Conservation (phyloP, 192 early-diverging fungal genomes). For the Backusella psychrophila region DNA sequence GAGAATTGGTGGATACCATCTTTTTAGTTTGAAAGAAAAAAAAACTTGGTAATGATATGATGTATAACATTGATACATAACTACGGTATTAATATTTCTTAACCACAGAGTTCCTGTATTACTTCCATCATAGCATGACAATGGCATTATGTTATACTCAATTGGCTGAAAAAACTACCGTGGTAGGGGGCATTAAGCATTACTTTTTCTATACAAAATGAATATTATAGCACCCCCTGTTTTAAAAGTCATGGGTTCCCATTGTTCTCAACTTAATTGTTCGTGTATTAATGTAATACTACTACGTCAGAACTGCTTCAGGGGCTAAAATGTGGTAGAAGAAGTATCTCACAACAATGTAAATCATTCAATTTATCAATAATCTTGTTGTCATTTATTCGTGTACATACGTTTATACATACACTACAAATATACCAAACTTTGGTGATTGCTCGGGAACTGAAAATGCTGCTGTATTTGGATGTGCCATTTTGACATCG, state of each 20-base stretch:
- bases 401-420: conserved; percentile 68
- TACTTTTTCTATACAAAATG: not conserved
- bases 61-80: not conserved
- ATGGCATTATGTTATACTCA: conserved; percentile 81
- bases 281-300: conserved; percentile 91
- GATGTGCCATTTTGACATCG: conserved; percentile 68
- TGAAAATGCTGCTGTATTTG: conserved; percentile 72
- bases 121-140: conserved; percentile 89
- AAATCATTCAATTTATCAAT: conserved; percentile 87
- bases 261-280: conserved; percentile 82
- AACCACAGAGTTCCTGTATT: conserved; percentile 75
- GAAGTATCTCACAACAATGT: conserved; percentile 77
- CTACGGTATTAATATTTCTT: not conserved
- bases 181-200: conserved; percentile 46
- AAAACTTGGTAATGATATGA: conserved; percentile 52
- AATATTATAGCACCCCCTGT: not conserved
- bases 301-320: conserved; percentile 73
- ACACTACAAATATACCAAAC: conserved; percentile 55
- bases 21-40: conserved; percentile 85
- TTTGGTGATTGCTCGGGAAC: conserved; percentile 67
- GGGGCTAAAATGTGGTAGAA: conserved; percentile 88
- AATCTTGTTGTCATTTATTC: conserved; percentile 80
- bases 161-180: conserved; percentile 64
- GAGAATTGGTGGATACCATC: conserved; percentile 83
- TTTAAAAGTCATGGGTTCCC: conserved; percentile 60